A percentile compares a stretch with the other conserved stretches of the same genome.
Conservation (phyloP, 768 basidiomycete genomes). For the Mrakia frigida region DNA sequence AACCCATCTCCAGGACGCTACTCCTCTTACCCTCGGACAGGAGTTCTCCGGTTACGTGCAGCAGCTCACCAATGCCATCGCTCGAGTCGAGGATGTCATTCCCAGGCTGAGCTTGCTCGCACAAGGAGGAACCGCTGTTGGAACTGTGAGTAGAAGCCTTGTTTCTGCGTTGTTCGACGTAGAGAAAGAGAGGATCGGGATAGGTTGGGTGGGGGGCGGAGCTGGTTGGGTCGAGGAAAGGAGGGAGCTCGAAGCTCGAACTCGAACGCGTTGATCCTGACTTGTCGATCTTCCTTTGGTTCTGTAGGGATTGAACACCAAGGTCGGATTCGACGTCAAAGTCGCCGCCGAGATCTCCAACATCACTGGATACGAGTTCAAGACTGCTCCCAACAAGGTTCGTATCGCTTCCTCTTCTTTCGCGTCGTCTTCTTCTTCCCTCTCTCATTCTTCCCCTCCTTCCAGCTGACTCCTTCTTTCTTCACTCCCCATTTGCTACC, state of each 20-base stretch:
- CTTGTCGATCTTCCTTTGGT: not conserved
- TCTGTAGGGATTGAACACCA: constrained; percentile 86
- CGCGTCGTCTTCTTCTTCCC: not conserved
- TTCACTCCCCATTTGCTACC: not conserved
- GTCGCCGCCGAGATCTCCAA: constrained; percentile 87
- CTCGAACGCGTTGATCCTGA: not conserved
- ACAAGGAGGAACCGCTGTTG: constrained; percentile 97
- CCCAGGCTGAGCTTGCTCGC: constrained; percentile 84
- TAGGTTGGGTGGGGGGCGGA: too few relatives aligned
- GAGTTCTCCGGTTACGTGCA: constrained; percentile 98
- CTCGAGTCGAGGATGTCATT: constrained; percentile 69
- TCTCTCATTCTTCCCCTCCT: not conserved
- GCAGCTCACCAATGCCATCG: constrained; percentile 85
- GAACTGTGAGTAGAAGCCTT: constrained; percentile 61
- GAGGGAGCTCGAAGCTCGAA: not conserved
- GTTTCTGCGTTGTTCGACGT: too few relatives aligned
- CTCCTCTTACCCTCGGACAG: constrained; percentile 93
- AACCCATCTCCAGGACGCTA: constrained; percentile 95
- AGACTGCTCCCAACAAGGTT: constrained; percentile 97
- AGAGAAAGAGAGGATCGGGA: too few relatives aligned
- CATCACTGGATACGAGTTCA: constrained; percentile 81
- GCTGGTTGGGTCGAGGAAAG: not conserved
- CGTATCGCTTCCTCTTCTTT: not conserved
- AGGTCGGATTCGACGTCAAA: constrained; percentile 90
- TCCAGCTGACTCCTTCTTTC: not conserved